These are phyloP conservation scores for Hypocrella siamensis DNA, from an alignment of 2,329 filamentous ascomycete genomes.

Conservation along the genomic window DNA sequence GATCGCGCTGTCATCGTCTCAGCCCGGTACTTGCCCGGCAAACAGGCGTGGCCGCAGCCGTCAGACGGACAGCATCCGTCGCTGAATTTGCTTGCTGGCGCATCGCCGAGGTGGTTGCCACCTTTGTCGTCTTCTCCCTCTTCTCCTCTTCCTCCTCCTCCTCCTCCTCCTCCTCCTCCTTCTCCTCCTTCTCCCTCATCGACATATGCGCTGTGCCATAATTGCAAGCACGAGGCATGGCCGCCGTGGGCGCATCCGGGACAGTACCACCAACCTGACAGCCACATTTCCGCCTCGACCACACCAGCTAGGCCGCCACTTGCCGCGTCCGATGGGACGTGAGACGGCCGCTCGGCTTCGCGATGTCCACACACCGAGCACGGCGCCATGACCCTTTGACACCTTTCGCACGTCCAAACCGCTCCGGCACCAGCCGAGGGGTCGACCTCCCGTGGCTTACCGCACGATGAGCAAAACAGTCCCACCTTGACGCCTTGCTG, in stretches of 20 bases:
- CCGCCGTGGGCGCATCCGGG: conserved; percentile 47
- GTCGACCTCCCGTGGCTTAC: conserved; percentile 39
- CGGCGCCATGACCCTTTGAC: conserved; percentile 32
- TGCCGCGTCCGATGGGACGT: conserved; percentile 17
- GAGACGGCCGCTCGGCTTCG: conserved; percentile 27
- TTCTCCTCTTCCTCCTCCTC: too few relatives aligned
- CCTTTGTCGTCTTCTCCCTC: too few relatives aligned
- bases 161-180: too few relatives aligned
- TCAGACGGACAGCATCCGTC: conserved; percentile 49
- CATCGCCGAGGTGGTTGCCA: too few relatives aligned
- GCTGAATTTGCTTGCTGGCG: conserved; percentile 25
- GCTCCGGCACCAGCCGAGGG: conserved; percentile 25
- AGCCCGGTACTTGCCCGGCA: conserved; percentile 39
- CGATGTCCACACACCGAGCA: conserved; percentile 45
- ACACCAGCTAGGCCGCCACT: conserved; percentile 10
- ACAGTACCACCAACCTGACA: conserved; percentile 46
- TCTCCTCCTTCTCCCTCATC: too few relatives aligned
- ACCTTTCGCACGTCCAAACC: conserved; percentile 45
- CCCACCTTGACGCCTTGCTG: conserved; percentile 38
- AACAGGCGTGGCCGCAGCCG: conserved; percentile 47
- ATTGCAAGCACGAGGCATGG: conserved; percentile 41
- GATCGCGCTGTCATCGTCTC: conserved; percentile 27
- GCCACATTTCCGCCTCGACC: conserved; percentile 8
- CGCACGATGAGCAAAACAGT: conserved; percentile 39
- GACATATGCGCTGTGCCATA: conserved; percentile 35